These are phyloP conservation scores for Trichosporon ovoides DNA, from an alignment of 1,284 basidiomycete genomes.

Conservation along the genomic window DNA sequence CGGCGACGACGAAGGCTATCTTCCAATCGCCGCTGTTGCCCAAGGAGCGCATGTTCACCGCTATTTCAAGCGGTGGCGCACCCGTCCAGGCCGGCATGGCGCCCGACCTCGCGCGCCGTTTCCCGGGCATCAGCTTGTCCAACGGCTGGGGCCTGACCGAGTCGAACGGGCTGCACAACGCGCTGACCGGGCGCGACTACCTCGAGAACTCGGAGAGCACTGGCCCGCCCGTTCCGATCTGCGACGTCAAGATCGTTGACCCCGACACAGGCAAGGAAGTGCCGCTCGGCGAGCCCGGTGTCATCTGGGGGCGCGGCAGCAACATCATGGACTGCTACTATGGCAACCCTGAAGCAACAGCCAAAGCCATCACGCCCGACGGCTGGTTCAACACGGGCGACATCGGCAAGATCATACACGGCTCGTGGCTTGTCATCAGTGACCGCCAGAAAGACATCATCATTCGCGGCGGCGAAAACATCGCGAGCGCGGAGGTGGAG, in stretches of 20 bases:
- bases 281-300: slow-evolving; percentile 25
- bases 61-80: slow-evolving; percentile 43
- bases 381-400: slow-evolving; percentile 47
- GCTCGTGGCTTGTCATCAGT: slow-evolving; percentile 38
- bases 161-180: slow-evolving; percentile 40
- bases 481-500: slow-evolving; percentile 37
- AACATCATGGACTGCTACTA: slow-evolving; percentile 44
- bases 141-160: slow-evolving; percentile 46
- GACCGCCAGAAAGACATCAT: slow-evolving; percentile 42
- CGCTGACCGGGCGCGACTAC: slow-evolving; percentile 37
- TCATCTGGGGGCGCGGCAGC: slow-evolving; percentile 33
- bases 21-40: slow-evolving; percentile 34
- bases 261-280: slow-evolving; percentile 26
- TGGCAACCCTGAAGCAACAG: slow-evolving; percentile 22
- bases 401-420: slow-evolving; percentile 31
- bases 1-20: slow-evolving; percentile 36
- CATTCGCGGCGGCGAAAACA: slow-evolving; percentile 45
- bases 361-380: slow-evolving; percentile 26
- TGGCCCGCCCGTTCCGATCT: slow-evolving; percentile 35
- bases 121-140: slow-evolving; percentile 24
- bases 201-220: slow-evolving; percentile 10
- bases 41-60: slow-evolving; percentile 28
- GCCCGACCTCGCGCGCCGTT: slow-evolving; percentile 30
- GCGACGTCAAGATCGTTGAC: slow-evolving; percentile 33
- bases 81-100: slow-evolving; percentile 35